Conservation (phyloP, 1,139 yeast genomes). For the Candida pseudocylindracea region DNA sequence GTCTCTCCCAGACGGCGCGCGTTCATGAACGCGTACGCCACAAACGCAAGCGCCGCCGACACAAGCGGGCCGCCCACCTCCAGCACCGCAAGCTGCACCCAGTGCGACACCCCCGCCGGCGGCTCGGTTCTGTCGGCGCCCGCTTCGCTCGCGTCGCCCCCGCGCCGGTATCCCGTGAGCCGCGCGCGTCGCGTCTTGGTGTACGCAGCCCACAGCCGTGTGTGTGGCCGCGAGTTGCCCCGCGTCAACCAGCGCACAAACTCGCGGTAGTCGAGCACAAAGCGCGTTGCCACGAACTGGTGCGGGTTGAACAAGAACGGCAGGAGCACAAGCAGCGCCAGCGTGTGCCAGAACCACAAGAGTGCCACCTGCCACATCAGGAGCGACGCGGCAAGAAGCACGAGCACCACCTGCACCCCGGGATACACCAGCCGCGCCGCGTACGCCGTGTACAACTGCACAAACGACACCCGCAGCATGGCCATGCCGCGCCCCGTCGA, state of each 20-base stretch:
- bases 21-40: slow-evolving; percentile 8
- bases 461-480: slow-evolving; percentile 38
- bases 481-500: slow-evolving; percentile 82
- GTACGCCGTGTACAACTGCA: slow-evolving; percentile 38
- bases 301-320: slow-evolving; percentile 79
- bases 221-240: slow-evolving; percentile 30
- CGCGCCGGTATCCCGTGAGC: slow-evolving; percentile 30
- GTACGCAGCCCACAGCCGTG: slow-evolving; percentile 38
- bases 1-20: no score
- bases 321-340: slow-evolving; percentile 47
- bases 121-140: background rate
- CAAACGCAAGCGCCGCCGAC: slow-evolving; percentile 1
- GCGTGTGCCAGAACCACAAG: slow-evolving; percentile 70
- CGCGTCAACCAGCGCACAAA: slow-evolving; percentile 46
- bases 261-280: slow-evolving; percentile 48
- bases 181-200: slow-evolving; percentile 30
- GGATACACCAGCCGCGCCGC: slow-evolving; percentile 40
- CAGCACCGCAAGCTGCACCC: background rate
- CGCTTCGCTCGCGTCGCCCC: no score
- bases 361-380: slow-evolving; percentile 62
- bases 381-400: slow-evolving; percentile 38
- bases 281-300: slow-evolving; percentile 49
- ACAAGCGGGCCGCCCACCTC: slow-evolving; percentile 1
- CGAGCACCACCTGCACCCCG: slow-evolving; percentile 34
- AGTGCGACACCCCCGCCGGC: background rate